phyloP scores from a whole-genome alignment of 345 rosid species.

The Dipteronia dyeriana region DNA sequence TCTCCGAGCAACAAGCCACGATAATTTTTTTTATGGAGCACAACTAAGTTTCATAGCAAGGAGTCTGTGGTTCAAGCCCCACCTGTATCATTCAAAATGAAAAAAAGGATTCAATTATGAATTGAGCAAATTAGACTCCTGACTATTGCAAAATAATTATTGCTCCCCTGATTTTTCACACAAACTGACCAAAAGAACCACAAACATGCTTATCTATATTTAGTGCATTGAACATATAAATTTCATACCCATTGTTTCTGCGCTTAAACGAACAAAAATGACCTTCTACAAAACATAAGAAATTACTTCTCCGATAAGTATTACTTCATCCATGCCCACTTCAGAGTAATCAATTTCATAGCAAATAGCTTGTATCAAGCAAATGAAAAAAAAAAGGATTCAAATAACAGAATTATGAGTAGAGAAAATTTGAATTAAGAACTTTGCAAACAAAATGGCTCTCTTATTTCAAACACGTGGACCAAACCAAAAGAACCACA shows the following conservation, averaged over 20 bases:
- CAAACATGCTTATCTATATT: not conserved
- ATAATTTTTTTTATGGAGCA: no score
- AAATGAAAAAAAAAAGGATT: not conserved
- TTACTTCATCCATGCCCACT: conserved; percentile 48
- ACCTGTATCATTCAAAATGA: conserved; percentile 39
- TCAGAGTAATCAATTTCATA: conserved; percentile 43
- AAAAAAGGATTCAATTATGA: not conserved
- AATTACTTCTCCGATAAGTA: conserved; percentile 61
- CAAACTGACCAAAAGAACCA: not conserved
- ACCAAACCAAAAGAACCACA: not conserved
- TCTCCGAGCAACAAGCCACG: no score
- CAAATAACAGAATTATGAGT: not conserved
- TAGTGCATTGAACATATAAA: no score
- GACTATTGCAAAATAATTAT: not conserved
- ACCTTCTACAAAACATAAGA: not conserved
- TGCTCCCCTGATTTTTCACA: not conserved
- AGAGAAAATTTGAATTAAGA: not conserved
- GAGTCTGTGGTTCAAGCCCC: conserved; percentile 45
- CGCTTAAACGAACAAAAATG: no score
- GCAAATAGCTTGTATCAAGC: conserved; percentile 46
- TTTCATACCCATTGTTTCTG: not conserved
- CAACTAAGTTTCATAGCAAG: conserved; percentile 32
- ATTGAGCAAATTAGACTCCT: not conserved
- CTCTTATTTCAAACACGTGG: not conserved
- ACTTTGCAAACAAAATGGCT: not conserved